Conservation (phyloP, 192 early-diverging fungal species). For the Piromyces finnis region DNA sequence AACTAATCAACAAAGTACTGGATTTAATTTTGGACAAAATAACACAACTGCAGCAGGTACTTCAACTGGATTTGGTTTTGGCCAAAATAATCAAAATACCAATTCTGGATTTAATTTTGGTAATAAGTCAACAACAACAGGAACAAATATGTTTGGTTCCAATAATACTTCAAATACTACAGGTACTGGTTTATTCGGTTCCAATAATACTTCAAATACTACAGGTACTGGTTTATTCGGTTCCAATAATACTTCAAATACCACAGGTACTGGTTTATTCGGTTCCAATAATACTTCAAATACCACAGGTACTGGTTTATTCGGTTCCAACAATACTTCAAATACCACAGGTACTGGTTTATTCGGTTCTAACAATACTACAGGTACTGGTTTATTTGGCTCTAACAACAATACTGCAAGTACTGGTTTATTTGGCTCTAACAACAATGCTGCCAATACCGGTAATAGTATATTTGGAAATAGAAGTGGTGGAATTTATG, state of each 20-base stretch:
- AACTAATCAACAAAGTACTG: background rate
- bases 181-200: background rate
- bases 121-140: background rate
- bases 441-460: background rate
- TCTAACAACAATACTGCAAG: background rate
- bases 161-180: background rate
- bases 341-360: background rate
- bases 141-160: background rate
- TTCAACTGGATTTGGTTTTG: background rate
- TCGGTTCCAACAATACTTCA: background rate
- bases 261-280: background rate
- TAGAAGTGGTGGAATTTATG: background rate
- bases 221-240: background rate
- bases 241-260: background rate
- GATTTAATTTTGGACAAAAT: background rate
- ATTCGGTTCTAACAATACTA: background rate
- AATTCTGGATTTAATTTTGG: background rate
- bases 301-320: too few species aligned
- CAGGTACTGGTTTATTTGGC: background rate
- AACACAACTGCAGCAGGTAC: background rate
- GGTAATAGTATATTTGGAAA: too few species aligned
- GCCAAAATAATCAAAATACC: background rate
- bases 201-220: background rate
- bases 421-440: background rate
- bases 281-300: background rate